Percentiles rank a stretch among this genome's conserved stretches.
phyloP scores from a whole-genome alignment of 345 rosid species.

The Citrus medica region DNA sequence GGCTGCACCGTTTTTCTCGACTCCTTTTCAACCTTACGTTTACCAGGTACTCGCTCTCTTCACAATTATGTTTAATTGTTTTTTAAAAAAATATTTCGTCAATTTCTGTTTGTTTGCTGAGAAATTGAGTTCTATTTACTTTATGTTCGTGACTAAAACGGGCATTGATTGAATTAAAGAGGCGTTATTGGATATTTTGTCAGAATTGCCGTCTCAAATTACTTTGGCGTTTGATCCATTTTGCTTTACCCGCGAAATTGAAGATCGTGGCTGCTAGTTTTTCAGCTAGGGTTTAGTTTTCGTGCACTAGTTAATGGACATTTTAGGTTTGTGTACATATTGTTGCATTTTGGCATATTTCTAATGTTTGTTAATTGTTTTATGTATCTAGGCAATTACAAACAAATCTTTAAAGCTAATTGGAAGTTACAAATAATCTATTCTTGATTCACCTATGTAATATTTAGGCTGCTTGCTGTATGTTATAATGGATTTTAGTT shows the following conservation, averaged over 20 bases:
- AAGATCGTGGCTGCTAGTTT: slow-evolving; percentile 1
- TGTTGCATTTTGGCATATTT: not conserved
- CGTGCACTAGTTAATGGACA: not conserved
- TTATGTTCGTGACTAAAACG: not conserved
- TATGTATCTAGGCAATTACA: not conserved
- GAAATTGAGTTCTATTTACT: slow-evolving; percentile 4
- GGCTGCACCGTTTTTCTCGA: slow-evolving; percentile 98
- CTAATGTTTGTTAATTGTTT: not conserved
- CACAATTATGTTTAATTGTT: not conserved
- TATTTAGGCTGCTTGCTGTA: not conserved
- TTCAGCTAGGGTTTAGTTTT: not conserved
- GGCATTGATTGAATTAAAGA: not conserved
- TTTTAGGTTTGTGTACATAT: not conserved
- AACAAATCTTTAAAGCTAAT: not conserved
- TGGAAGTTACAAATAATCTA: not conserved
- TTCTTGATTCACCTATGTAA: not conserved
- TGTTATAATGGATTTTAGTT: not conserved
- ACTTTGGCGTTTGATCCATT: slow-evolving; percentile 24
- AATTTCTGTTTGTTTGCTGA: slow-evolving; percentile 5
- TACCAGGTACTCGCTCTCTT: slow-evolving; percentile 63
- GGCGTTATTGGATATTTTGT: not conserved
- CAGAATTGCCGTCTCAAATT: slow-evolving; percentile 11
- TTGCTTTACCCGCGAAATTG: slow-evolving; percentile 2
- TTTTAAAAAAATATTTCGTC: not conserved
- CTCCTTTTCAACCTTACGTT: slow-evolving; percentile 97